Evolutionary conservation across 257 asterid genomes (phyloP), one percentile per base, ranked within the genome.

Genomic region (Lavandula angustifolia): DNA sequence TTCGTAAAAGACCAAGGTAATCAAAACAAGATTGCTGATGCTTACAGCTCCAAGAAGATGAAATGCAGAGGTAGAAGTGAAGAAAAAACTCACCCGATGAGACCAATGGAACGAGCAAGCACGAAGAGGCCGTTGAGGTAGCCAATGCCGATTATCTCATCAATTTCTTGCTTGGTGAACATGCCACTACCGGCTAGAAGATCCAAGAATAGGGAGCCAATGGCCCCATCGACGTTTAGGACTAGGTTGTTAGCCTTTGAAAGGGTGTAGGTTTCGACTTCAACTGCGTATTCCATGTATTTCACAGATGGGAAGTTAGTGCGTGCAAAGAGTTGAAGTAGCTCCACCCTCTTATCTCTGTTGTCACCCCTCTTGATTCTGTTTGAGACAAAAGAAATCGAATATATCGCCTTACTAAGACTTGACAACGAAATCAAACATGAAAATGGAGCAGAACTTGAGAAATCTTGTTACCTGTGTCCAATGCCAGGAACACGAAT

Each of bases 401-500:
- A 35, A 56, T 44, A 2, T 8, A 41, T 54, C 48, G 32, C 64
- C 58, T 29, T 60, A 63, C 43, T 52, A 56, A 38, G 55, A 64
- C 54, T 65, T 14, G n/a, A 31, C 43, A 29, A 18, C 49, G 18
- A 46, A 33, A 51, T 27, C 47, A 62, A 49, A 48, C 8, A 40
- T 34, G 54, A 38, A 42, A 40, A 52, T 0, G 54, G 53, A 51
- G 41, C 14, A 51, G 29, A n/a, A n/a, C n/a, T n/a, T n/a, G n/a
- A 42, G 53, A 68, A 60, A 18, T 34, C 11, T 52, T 54, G 41
- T 63, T 81, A 90, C 99, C 98, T 90, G 91, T 94, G 99, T 54
- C 99, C 99, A 66, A 94, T 94, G 50, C 99, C 99, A 49, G 99
- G 99, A 55, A 94, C 98, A 18, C 99, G 95, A 60, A 94, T 90